Evolutionary conservation across 73 alveolate genomes (phyloP).

Genomic region (Paramecium sonneborni): DNA sequence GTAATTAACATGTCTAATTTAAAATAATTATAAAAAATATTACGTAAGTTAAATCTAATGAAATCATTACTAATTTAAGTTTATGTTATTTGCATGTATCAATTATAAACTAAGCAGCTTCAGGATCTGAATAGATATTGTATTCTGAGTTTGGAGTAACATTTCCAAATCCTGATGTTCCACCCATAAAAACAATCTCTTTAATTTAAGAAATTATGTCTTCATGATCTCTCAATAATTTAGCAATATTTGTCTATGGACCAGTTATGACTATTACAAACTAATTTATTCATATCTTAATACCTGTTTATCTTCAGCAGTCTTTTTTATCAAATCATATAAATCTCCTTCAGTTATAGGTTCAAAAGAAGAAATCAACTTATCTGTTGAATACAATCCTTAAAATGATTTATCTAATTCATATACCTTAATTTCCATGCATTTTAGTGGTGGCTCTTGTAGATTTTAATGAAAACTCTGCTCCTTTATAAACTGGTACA

Average conservation of each 20-base stretch:
- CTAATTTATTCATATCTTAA: not conserved
- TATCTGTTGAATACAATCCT: not conserved
- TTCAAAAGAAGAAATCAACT: not conserved
- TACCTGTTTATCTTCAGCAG: not conserved
- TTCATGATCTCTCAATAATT: not conserved
- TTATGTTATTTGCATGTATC: not conserved
- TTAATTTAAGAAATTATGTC: not conserved
- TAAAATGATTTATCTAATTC: not conserved
- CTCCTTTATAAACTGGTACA: not conserved
- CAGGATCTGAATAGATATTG: not conserved
- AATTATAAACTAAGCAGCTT: not conserved
- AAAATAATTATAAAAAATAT: too few relatives aligned
- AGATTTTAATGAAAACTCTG: not conserved
- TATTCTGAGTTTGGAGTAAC: not conserved
- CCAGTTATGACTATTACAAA: not conserved
- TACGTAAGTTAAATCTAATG: not conserved
- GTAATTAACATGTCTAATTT: not conserved
- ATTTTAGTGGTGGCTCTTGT: not conserved
- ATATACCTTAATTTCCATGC: not conserved
- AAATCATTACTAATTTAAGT: not conserved
- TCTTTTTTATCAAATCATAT: not conserved
- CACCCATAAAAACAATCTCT: conserved; percentile 6
- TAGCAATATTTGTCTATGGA: not conserved
- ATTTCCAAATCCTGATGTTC: not conserved
- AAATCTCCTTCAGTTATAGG: not conserved